Evolutionary conservation across 2,329 filamentous ascomycete genomes (phyloP).

Genomic region (Neofusicoccum sp.): DNA sequence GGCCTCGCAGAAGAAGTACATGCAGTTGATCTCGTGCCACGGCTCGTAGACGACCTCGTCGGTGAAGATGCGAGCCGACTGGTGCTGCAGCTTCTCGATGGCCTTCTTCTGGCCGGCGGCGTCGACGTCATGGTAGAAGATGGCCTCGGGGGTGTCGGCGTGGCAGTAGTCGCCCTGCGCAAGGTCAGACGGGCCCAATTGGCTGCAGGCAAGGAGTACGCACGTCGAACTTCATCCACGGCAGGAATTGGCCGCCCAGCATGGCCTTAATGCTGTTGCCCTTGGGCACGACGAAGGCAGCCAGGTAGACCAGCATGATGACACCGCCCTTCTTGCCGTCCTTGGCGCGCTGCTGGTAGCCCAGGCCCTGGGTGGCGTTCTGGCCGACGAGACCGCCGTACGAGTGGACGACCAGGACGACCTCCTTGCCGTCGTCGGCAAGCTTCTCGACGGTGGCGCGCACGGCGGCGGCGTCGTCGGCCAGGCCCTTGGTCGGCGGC

Average conservation of each 20-base stretch:
- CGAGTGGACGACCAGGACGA: constrained; percentile 39
- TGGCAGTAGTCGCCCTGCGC: constrained; percentile 11
- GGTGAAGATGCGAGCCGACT: constrained; percentile 9
- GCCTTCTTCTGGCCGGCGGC: constrained; percentile 1
- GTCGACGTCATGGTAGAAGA: constrained; percentile 23
- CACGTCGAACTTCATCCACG: constrained; percentile 35
- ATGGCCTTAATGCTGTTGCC: constrained; percentile 36
- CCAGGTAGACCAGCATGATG: constrained; percentile 38
- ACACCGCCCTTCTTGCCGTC: constrained; percentile 44
- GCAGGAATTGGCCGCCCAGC: constrained; percentile 29
- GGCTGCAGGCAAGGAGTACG: background rate
- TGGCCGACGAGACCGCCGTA: constrained; percentile 33
- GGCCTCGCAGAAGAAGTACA: constrained; percentile 42
- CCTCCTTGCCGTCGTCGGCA: constrained; percentile 36
- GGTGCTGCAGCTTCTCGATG: constrained; percentile 9
- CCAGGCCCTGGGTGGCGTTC: constrained; percentile 33
- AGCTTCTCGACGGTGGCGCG: constrained; percentile 39
- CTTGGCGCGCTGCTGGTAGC: constrained; percentile 36
- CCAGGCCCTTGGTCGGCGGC: constrained; percentile 33
- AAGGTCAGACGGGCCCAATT: background rate
- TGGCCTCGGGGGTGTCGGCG: constrained; percentile 8
- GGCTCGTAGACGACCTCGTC: constrained; percentile 33
- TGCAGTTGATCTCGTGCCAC: constrained; percentile 39
- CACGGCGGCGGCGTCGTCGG: constrained; percentile 39
- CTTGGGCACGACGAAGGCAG: constrained; percentile 40